Base-by-base conservation (phyloP, 257 asterid species). In the Jaltomata sinuosa region DNA sequence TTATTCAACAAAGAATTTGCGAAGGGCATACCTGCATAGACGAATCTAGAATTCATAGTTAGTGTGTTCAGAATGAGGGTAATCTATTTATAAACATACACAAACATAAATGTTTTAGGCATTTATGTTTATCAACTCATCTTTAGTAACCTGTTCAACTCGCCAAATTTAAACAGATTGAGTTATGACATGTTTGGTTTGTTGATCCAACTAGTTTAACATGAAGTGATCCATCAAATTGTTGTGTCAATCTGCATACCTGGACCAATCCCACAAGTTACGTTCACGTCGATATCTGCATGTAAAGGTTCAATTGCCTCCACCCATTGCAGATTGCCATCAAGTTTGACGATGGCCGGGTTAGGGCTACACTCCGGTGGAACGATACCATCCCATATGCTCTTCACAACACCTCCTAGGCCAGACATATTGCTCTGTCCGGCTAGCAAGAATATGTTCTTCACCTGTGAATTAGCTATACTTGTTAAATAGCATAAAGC, bases 341-440 rank as follows among this genome's bases (percentile, higher is more conserved):
- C 57, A 45, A 74, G 80, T 74, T 74, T 74, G 52, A 74, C 59
- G 54, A 74, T 74, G 80, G 25, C 19, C 50, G 77, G 88, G 27
- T 83, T 54, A 11, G 81, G 84, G 19, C 52, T 59, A 40, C 84
- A 47, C 18, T 86, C 80, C 11, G 76, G 74, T 2, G 84, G 89
- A 38, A 87, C 82, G 40, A 80, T 11, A n/a, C 80, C 59, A 34
- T 87, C 87, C 87, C 87, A 87, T 22, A 8, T 29, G 49, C 74
- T 77, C 11, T 55, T 67, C 29, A 55, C 59, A 1, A 87, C 89
- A n/a, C 87, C 89, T 27, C 89, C 85, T 16, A 74, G 85, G 62
- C 87, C 89, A 10, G 84, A 82, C 83, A 87, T 87, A 84, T 86
- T 86, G 81, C 87, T 86, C 83, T 86, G 87, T 3, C 89, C 89